Evolutionary conservation across 768 basidiomycete species (phyloP).

Genomic region (Hericium coralloides): DNA sequence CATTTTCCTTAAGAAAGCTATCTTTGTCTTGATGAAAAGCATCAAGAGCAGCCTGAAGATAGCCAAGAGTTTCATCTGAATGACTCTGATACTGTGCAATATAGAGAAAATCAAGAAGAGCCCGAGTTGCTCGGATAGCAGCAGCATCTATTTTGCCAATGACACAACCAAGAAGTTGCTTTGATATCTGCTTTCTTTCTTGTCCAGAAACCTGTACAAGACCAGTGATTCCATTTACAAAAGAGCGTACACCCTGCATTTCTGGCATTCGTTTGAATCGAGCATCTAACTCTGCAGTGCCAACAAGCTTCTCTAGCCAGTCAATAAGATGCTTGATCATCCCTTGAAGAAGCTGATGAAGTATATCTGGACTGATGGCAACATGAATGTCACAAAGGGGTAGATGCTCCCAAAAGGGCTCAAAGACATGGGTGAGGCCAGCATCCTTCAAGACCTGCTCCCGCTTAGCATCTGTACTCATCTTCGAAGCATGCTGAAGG

Average conservation of each 20-base stretch:
- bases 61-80: slow-evolving; percentile 19
- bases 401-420: slow-evolving; percentile 14
- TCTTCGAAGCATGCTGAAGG: not conserved
- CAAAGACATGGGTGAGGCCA: not conserved
- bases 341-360: slow-evolving; percentile 15
- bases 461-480: not conserved
- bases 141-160: not conserved
- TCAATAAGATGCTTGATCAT: slow-evolving; percentile 7
- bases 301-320: slow-evolving; percentile 1
- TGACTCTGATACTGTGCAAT: slow-evolving; percentile 28
- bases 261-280: not conserved
- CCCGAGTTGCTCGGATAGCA: not conserved
- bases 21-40: too few relatives aligned
- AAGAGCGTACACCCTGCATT: not conserved
- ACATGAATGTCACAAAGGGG: slow-evolving; percentile 15
- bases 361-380: slow-evolving; percentile 13
- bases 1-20: too few relatives aligned
- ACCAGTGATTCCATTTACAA: not conserved
- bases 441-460: not conserved
- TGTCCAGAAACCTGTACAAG: not conserved
- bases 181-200: not conserved
- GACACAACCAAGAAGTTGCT: not conserved
- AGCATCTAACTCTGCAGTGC: not conserved
- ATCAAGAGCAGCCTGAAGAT: too few relatives aligned
- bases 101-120: slow-evolving; percentile 29